Evolutionary conservation across 345 rosid genomes (phyloP).

Genomic region (Acer yangbiense): DNA sequence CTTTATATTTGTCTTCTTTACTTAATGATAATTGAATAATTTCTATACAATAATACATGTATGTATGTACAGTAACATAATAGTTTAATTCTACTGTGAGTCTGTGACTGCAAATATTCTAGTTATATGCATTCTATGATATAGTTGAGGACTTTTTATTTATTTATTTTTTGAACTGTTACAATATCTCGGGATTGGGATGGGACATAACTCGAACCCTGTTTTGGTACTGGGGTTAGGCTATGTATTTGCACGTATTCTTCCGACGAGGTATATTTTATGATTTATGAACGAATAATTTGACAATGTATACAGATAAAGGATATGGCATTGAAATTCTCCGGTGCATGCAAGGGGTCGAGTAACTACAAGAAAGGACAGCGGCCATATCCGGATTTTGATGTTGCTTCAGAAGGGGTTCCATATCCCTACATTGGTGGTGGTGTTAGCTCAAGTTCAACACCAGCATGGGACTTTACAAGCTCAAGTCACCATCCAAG

Average conservation of each 20-base stretch:
- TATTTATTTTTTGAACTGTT: too few relatives aligned
- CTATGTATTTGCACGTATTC: too few relatives aligned
- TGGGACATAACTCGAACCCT: too few relatives aligned
- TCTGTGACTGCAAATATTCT: too few relatives aligned
- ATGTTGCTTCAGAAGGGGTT: conserved; percentile 74
- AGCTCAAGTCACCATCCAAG: conserved; percentile 42
- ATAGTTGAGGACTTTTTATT: too few relatives aligned
- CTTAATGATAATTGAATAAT: too few relatives aligned
- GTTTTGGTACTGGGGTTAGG: too few relatives aligned
- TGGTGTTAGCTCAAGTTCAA: conserved; percentile 67
- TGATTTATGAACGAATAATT: not conserved
- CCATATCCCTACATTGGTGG: conserved; percentile 58
- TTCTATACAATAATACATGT: too few relatives aligned
- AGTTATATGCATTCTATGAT: too few relatives aligned
- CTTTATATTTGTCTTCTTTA: not conserved
- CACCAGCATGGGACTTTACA: conserved; percentile 97
- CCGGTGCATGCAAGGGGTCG: conserved; percentile 79
- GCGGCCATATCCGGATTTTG: conserved; percentile 65
- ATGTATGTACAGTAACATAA: not conserved
- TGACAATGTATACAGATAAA: conserved; percentile 64
- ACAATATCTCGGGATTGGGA: too few relatives aligned
- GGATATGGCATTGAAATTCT: conserved; percentile 87
- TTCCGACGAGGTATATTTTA: not conserved
- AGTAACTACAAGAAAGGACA: conserved; percentile 69
- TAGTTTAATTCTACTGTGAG: too few relatives aligned